These are phyloP conservation scores for Podosphaera xanthii DNA, from an alignment of 2,329 filamentous ascomycete genomes.

Conservation along the genomic window DNA sequence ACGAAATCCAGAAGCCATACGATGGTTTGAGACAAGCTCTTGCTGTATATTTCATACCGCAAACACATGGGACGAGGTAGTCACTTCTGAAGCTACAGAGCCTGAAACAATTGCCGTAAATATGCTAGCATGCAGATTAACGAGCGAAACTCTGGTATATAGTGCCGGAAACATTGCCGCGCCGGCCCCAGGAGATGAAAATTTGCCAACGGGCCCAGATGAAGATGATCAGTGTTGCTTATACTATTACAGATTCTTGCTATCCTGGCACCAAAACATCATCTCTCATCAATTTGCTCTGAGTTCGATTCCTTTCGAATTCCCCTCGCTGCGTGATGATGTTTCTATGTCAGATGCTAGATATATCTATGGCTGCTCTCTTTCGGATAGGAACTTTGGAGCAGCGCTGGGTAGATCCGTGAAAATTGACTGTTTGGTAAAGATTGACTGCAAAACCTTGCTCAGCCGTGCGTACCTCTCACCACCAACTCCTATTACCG, in stretches of 20 bases:
- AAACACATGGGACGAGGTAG: constrained; percentile 39
- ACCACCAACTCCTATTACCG: constrained; percentile 27
- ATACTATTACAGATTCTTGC: constrained; percentile 42
- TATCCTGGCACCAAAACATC: constrained; percentile 15
- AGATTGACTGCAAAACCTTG: constrained; percentile 31
- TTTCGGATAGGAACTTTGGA: constrained; percentile 30
- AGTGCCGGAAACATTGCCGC: constrained; percentile 37
- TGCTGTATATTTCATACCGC: constrained; percentile 53
- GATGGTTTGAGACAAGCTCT: constrained; percentile 44
- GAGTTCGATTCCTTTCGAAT: constrained; percentile 42
- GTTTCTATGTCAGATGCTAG: constrained; percentile 31
- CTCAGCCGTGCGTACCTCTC: constrained; percentile 27
- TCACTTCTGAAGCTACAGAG: constrained; percentile 4
- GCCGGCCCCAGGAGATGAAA: constrained; percentile 20
- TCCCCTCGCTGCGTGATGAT: constrained; percentile 33
- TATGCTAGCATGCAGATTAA: constrained; percentile 43
- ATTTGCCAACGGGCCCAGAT: constrained; percentile 6
- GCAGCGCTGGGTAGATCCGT: constrained; percentile 38
- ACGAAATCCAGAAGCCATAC: constrained; percentile 29
- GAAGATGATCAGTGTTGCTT: constrained; percentile 46
- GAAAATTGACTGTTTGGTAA: constrained; percentile 43
- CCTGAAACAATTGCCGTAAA: constrained; percentile 26
- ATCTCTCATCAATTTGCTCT: constrained; percentile 43
- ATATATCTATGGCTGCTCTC: constrained; percentile 47
- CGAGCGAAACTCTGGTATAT: constrained; percentile 40